Conservation (phyloP, 768 basidiomycete genomes). For the Cystofilobasidium bisporidii region DNA sequence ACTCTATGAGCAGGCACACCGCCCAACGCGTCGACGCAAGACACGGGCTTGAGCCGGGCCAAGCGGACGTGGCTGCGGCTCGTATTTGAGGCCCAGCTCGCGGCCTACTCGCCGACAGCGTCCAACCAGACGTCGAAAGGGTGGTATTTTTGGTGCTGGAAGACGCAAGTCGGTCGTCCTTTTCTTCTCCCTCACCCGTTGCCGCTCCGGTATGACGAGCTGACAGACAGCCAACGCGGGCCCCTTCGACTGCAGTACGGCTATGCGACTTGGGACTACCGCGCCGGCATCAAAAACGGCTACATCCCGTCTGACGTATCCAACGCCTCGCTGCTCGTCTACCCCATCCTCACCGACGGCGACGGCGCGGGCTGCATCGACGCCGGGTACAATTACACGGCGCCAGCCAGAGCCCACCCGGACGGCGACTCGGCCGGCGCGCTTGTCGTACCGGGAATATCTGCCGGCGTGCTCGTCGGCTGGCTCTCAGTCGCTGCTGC, state of each 20-base stretch:
- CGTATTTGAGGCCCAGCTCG: constrained; percentile 39
- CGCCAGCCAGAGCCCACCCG: constrained; percentile 26
- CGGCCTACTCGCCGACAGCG: constrained; percentile 34
- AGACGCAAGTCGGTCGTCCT: constrained; percentile 26
- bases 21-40: constrained; percentile 12
- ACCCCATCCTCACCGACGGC: constrained; percentile 34
- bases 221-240: no score
- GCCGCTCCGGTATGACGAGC: no score
- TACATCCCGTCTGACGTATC: constrained; percentile 38
- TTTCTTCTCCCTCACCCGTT: neutral
- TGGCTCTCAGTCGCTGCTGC: no score
- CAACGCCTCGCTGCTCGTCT: constrained; percentile 34
- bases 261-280: constrained; percentile 32
- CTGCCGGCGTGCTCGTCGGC: no score
- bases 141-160: constrained; percentile 40
- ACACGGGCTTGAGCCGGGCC: constrained; percentile 25
- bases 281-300: constrained; percentile 32
- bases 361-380: constrained; percentile 33
- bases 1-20: constrained; percentile 29
- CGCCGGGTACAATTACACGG: constrained; percentile 34
- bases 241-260: no score
- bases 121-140: constrained; percentile 32
- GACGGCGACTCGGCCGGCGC: neutral
- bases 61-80: constrained; percentile 38
- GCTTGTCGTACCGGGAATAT: no score